Evolutionary conservation across 805 yeast species (phyloP), one percentile per base, ranked within the genome.

Genomic region (Candida coquimbonensis): DNA sequence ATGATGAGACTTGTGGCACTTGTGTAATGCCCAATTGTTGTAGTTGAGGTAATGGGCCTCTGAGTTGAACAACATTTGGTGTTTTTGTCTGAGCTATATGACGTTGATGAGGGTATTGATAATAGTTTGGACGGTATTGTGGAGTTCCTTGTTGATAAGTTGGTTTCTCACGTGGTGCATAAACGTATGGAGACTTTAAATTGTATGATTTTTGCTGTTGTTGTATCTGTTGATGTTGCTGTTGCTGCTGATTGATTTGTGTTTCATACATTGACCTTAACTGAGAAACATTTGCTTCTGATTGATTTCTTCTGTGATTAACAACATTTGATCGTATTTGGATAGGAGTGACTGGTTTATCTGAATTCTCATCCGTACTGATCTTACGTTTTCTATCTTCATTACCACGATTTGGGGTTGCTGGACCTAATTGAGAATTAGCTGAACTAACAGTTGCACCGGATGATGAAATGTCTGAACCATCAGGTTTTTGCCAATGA

Each of bases 401-500:
- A 16, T 21, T 27, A 24, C 5, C 27, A 24, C 42, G 41, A 35
- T 32, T 39, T 29, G 47, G 44, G 5, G 44, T 38, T 2, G 46
- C 32, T 32, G 46, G 38, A 7, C 24, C 21, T 9, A 32, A 39
- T 24, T 31, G 42, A 13, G 24, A 21, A 21, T 21, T 21, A 6
- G 43, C 24, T 7, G 47, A 41, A 13, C 38, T 38, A n/a, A 40
- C 31, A 9, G 52, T 44, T 5, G 49, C 40, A 26, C 46, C 45
- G 9, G 44, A 25, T 7, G 49, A 36, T 11, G 51, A 38, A 13
- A 40, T 21, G 21, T 41, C 46, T 9, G 43, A 19, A 26, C 49
- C 49, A 9, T 49, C 56, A 1, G 64, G 64, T 33, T 48, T 50
- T 37, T 59, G 62, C 62, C 62, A 60, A 43, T 60, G 64, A 39